Base-by-base conservation (phyloP, 2,329 filamentous ascomycete species). In the Plenodomus lindquistii region DNA sequence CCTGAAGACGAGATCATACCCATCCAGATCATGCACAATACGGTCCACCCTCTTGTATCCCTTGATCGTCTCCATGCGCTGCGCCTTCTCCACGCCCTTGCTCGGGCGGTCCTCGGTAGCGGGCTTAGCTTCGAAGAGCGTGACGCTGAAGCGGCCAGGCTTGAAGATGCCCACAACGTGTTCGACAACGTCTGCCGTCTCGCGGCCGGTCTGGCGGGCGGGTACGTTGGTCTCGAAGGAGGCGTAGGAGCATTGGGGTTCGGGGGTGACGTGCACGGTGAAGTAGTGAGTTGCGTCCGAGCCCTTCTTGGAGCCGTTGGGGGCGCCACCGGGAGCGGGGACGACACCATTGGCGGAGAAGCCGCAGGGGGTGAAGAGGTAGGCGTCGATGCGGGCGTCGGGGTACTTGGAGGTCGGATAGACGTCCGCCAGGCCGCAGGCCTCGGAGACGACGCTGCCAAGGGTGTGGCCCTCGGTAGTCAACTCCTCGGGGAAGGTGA, bases 151-250 rank as follows among this genome's bases (percentile, higher is more conserved):
- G 44, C 93, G 88, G n/a, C 93, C 93, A 0, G 94, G 94, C 71
- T 91, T 91, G 84, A 99, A 99, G 68, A 99, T 99, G 56, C 85
- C 82, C 37, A 97, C 91, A 1, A 97, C 94, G 59, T 97, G 91
- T 73, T 96, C 86, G 54, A 99, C 88, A 51, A 97, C 87, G 57
- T 96, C 93, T 20, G 86, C 85, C 0, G 93, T 97, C 70, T 92
- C 88, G 54, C 92, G 88, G 15, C 92, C 92, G 47, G 85, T 90
- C 76, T 96, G 91, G 4, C 85, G 86, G 20, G 91, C 88, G 1
- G 94, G 94, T 3, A 99, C 93, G 63, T 97, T 99, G 59, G 94
- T 97, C 79, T 99, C 94, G 69, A 99, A 99, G 2, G 91, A 97
- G 29, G 94, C 94, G 72, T 96, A 99, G 4, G 92, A 97, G 79